phyloP scores from a whole-genome alignment of 176 grass and related monocot species.

The Aechmea fasciata region DNA sequence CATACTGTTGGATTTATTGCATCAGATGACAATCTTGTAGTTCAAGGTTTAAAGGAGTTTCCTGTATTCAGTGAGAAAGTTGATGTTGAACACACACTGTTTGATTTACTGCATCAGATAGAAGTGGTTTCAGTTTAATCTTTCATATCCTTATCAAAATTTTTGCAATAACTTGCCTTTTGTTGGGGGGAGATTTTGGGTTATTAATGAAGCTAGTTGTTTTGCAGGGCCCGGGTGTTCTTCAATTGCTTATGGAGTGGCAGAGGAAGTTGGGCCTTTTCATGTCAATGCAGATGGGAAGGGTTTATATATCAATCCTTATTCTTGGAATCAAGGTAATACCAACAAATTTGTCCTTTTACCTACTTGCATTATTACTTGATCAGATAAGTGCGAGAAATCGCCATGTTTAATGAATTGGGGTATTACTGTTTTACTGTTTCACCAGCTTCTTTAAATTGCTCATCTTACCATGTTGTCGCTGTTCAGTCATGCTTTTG shows the following conservation, averaged over 20 bases:
- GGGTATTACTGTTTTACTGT: background rate
- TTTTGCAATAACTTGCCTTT: no score
- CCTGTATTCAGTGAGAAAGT: no score
- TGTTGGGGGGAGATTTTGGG: background rate
- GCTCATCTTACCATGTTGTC: no score
- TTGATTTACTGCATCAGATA: background rate
- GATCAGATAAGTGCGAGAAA: background rate
- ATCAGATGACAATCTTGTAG: no score
- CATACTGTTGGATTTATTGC: no score
- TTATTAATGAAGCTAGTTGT: background rate
- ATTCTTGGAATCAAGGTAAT: conserved; percentile 95
- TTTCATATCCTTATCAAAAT: background rate
- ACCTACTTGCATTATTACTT: background rate
- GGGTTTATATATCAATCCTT: conserved; percentile 65
- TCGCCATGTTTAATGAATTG: background rate
- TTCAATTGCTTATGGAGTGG: conserved; percentile 85
- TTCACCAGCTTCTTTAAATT: no score
- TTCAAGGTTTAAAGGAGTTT: background rate
- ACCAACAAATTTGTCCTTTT: background rate
- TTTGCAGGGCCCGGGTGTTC: conserved; percentile 79
- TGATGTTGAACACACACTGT: background rate
- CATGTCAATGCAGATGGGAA: conserved; percentile 86
- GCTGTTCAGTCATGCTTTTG: no score
- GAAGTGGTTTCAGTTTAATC: conserved; percentile 7
- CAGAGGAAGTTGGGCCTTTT: conserved; percentile 93